A percentile compares a stretch with the other conserved stretches of the same genome.
These are phyloP conservation scores for Ogataea nitratoaversa DNA, from an alignment of 805 yeast species.

Conservation along the genomic window DNA sequence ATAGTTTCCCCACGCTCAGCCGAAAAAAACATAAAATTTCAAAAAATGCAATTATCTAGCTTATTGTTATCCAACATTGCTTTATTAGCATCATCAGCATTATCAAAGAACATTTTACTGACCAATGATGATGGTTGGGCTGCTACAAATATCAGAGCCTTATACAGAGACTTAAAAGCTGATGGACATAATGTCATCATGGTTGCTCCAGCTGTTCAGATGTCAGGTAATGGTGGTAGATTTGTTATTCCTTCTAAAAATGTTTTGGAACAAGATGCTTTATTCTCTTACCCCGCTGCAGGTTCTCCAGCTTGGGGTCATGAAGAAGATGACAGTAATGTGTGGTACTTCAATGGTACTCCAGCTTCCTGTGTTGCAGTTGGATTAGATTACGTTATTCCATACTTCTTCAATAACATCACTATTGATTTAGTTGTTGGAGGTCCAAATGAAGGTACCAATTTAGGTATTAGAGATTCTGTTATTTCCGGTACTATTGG, in stretches of 20 bases:
- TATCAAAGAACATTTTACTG: constrained; percentile 40
- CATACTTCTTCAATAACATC: constrained; percentile 39
- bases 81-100: constrained; percentile 7
- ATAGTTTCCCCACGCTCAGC: background rate
- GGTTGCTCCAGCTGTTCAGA: constrained; percentile 49
- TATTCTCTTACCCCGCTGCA: constrained; percentile 40
- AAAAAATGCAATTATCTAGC: constrained; percentile 9
- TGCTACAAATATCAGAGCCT: constrained; percentile 52
- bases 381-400: constrained; percentile 44
- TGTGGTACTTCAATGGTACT: constrained; percentile 55
- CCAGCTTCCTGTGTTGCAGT: constrained; percentile 51
- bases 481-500: constrained; percentile 51
- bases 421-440: constrained; percentile 45
- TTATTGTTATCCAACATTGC: constrained; percentile 8
- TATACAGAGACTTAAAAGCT: constrained; percentile 41
- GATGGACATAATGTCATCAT: constrained; percentile 48
- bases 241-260: constrained; percentile 39
- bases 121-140: constrained; percentile 59
- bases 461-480: constrained; percentile 39
- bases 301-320: constrained; percentile 57
- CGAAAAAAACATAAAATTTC: too few relatives aligned
- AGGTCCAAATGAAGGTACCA: constrained; percentile 53
- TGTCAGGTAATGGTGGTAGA: constrained; percentile 55
- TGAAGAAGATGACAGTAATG: constrained; percentile 36
- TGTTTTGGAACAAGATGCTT: constrained; percentile 41